These are phyloP conservation scores for Astrocystis sublimbata DNA, from an alignment of 495 filamentous ascomycete genomes.

Conservation along the genomic window DNA sequence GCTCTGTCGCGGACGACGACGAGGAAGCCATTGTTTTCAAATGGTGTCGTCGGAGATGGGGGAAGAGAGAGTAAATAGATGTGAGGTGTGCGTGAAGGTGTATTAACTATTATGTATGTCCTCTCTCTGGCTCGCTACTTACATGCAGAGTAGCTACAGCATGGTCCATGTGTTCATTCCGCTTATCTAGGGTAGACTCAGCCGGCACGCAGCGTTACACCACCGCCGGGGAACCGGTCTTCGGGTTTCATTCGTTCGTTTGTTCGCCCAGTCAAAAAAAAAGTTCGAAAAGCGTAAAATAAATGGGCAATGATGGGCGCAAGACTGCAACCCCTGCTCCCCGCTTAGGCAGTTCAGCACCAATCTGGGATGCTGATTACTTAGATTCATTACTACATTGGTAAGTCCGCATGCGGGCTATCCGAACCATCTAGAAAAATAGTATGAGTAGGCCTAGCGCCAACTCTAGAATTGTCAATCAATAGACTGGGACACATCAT, in stretches of 20 bases:
- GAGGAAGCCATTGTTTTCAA: no score
- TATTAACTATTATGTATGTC: no score
- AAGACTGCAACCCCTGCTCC: no score
- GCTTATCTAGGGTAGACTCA: slow-evolving; percentile 9
- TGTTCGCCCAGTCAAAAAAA: background rate
- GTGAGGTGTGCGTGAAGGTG: background rate
- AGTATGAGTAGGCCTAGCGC: no score
- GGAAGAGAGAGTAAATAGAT: background rate
- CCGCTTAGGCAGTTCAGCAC: background rate
- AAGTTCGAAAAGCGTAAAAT: background rate
- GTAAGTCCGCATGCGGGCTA: background rate
- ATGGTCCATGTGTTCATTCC: background rate
- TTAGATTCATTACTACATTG: slow-evolving; percentile 17
- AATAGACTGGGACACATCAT: background rate
- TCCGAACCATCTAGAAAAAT: slow-evolving; percentile 16
- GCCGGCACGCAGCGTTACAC: background rate
- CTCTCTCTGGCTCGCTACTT: no score
- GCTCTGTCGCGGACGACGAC: background rate
- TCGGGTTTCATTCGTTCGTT: background rate
- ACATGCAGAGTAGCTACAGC: no score
- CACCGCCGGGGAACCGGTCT: background rate
- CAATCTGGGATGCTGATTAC: slow-evolving; percentile 11
- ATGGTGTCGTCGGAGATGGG: slow-evolving; percentile 7
- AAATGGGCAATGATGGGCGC: background rate
- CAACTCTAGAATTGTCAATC: background rate